Evolutionary conservation across 768 basidiomycete species (phyloP), one percentile per base, ranked within the genome.

Genomic region (Boletus rex-veris): DNA sequence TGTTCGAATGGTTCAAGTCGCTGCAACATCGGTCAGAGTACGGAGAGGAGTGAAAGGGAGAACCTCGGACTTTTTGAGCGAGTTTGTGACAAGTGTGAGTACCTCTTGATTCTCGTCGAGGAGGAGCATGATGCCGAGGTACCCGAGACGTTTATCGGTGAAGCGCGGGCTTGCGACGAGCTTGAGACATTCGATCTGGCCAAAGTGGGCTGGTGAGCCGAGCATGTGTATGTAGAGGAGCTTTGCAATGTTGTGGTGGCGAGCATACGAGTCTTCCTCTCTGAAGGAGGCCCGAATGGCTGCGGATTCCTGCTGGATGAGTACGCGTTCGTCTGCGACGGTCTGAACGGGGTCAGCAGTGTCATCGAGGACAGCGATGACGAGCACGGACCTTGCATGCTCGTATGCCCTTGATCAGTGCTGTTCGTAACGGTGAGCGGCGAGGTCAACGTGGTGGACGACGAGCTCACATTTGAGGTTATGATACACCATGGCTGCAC

Each of bases 1-100:
- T 97, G 73, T 98, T 98, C 2, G 95, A 87, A 71, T 98, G 95
- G 72, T 98, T 98, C 92, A 99, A 92, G 74, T 99, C 97, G 74
- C 96, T 99, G 54, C 3, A 5, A 24, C 37, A 49, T 14, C 15
- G 14, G 52, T 60, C 9, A 68, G 62, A 54, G 43, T 40, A 54
- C 45, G 38, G 36, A 26, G 16, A 1, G 14, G 12, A 41, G 39
- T 35, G 21, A 39, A 51, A 31, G 16, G 7, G 41, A 39, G 39
- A 35, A 39, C 18, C 21, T 40, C 43, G 30, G 74, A 98, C 97
- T 98, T 98, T 75, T 99, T 99, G 63, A 99, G 74, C 30, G 94
- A 97, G 69, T 99, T 99, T 15, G 97, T 99, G 43, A 99, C 95
- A 43, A 99, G 78, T 1, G 93, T 99, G 58, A 99, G 75, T 2